Percentiles rank a stretch among this genome's conserved stretches.
These are phyloP conservation scores for Arthrobotrys iridis DNA, from an alignment of 2,329 filamentous ascomycete species.

Conservation along the genomic window DNA sequence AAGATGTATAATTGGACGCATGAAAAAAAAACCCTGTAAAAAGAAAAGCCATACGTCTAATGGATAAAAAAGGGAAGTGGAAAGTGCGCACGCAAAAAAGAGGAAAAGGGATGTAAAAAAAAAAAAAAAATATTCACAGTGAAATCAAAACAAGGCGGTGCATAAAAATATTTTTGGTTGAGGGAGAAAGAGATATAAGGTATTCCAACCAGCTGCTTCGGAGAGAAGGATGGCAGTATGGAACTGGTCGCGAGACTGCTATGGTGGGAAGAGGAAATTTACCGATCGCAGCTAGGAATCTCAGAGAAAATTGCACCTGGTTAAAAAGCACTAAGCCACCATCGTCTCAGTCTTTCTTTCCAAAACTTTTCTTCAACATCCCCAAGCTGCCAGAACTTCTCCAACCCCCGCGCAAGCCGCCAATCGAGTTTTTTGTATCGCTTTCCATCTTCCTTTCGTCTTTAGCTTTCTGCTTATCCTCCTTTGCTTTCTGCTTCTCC, in stretches of 20 bases:
- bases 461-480: neutral
- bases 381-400: conserved; percentile 4
- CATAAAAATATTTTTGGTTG: conserved; percentile 49
- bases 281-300: conserved; percentile 39
- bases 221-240: too few species aligned
- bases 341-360: conserved; percentile 6
- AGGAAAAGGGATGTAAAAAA: conserved; percentile 19
- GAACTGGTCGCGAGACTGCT: too few species aligned
- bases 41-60: conserved; percentile 47
- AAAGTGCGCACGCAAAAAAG: conserved; percentile 11
- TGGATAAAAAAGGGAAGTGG: conserved; percentile 31
- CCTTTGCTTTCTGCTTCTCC: neutral
- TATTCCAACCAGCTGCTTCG: neutral
- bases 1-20: conserved; percentile 37
- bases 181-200: conserved; percentile 32
- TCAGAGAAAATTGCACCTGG: conserved; percentile 47
- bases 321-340: conserved; percentile 19
- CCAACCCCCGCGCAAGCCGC: conserved; percentile 3
- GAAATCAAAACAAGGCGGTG: conserved; percentile 44
- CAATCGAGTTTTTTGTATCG: neutral
- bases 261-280: conserved; percentile 8
- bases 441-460: neutral
- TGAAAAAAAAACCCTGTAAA: conserved; percentile 40
- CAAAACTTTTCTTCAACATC: conserved; percentile 13
- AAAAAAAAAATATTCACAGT: conserved; percentile 46